Evolutionary conservation across 495 filamentous ascomycete species (phyloP).

Genomic region (Aspergillus ellipticus): DNA sequence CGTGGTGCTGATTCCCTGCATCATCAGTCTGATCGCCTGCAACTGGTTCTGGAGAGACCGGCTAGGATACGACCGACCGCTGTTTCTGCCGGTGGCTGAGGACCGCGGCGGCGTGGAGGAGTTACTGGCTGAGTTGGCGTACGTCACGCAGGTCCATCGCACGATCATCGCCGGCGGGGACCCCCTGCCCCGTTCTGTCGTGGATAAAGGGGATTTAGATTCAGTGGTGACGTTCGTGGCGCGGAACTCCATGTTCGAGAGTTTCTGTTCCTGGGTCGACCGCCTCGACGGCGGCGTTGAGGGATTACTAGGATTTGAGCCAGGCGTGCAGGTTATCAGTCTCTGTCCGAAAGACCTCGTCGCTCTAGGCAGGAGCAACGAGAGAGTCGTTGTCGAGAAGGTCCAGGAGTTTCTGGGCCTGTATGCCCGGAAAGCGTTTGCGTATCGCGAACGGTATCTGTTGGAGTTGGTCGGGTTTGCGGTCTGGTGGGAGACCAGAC

Average conservation of each 20-base stretch:
- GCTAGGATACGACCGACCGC: conserved; percentile 45
- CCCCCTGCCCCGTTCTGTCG: background rate
- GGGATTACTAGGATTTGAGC: background rate
- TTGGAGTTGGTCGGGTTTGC: conserved; percentile 34
- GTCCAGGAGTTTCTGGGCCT: conserved; percentile 23
- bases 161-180: too few relatives aligned
- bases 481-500: background rate
- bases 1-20: conserved; percentile 45
- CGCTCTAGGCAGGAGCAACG: background rate
- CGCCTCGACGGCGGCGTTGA: background rate
- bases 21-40: conserved; percentile 35
- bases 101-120: too few relatives aligned
- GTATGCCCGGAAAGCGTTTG: conserved; percentile 28
- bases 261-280: background rate
- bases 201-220: background rate
- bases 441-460: conserved; percentile 38
- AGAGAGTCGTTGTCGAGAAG: background rate
- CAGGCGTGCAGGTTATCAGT: background rate
- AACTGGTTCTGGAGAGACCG: conserved; percentile 45
- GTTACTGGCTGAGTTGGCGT: background rate
- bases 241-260: background rate
- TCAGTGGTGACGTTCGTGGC: background rate
- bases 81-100: conserved; percentile 12
- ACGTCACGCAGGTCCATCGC: background rate
- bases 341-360: background rate